Base-by-base conservation (phyloP, 805 yeast genomes). In the Candida stauntonica region DNA sequence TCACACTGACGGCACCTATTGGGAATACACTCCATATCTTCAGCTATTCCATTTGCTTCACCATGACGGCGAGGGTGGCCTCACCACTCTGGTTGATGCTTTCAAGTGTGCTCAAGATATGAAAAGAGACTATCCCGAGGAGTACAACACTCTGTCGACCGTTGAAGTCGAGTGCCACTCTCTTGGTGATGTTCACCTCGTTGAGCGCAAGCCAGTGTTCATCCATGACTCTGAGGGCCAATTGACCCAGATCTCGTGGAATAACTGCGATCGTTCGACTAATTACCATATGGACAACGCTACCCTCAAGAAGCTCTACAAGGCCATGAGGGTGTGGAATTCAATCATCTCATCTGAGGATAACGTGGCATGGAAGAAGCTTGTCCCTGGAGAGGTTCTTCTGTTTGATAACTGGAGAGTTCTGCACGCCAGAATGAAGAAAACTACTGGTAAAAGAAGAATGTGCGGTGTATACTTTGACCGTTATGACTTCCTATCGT, bases 361-460 rank as follows among this genome's bases (percentile, higher is more conserved):
- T 31, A 70, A 77, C 50, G 81, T 76, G 53, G 59, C 73, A 26
- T 68, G 70, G 50, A 65, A 76, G 51, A 77, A 69, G 48, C 65
- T 81, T 49, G 64, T 61, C 35, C 86, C 88, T 0, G 87, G 86
- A 3, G 78, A 75, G 49, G 73, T 79, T 33, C 59, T 81, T 46
- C 73, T 81, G 29, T 81, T 81, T 54, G 86, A 81, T 54, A 81
- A 81, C 54, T 81, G 87, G 86, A 59, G 88, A 50, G 77, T 78
- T 16, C 67, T 81, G 58, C 88, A 81, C 55, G 77, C 82, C 14
- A 68, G 87, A 51, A 75, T 78, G 31, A 55, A 54, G 17, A 79
- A 69, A 43, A 79, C 80, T 42, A 73, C 80, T 1, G 87, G 88
- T 3, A 71, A 73, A 51, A 66, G 87, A 55, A 63, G 85, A 48